Conservation (phyloP, 306 rosid species). For the Quercus agrifolia region DNA sequence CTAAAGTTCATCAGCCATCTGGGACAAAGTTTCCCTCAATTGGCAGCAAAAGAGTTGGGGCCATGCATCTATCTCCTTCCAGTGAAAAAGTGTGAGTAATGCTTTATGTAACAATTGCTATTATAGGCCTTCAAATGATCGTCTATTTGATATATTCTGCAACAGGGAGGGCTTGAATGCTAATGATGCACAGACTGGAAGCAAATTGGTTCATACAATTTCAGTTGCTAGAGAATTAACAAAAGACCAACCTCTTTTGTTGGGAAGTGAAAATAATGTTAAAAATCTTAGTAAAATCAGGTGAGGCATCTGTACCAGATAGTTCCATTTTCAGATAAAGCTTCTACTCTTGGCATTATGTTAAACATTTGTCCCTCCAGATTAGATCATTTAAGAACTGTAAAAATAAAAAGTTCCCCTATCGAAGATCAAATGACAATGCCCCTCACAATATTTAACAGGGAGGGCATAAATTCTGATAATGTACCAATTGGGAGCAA, state of each 20-base stretch:
- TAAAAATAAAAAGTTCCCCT: not conserved
- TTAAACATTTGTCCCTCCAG: not conserved
- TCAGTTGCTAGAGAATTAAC: slow-evolving; percentile 34
- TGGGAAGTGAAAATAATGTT: slow-evolving; percentile 35
- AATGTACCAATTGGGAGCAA: slow-evolving; percentile 29
- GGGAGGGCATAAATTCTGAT: slow-evolving; percentile 44
- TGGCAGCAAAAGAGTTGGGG: slow-evolving; percentile 33
- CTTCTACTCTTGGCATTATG: slow-evolving; percentile 11
- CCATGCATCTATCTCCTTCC: slow-evolving; percentile 28
- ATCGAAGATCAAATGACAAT: slow-evolving; percentile 5
- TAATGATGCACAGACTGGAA: slow-evolving; percentile 37
- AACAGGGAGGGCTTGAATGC: slow-evolving; percentile 40
- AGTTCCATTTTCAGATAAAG: slow-evolving; percentile 1
- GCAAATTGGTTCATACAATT: slow-evolving; percentile 26
- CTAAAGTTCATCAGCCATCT: slow-evolving; percentile 32
- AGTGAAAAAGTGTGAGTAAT: slow-evolving; percentile 40
- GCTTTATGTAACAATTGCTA: slow-evolving; percentile 16
- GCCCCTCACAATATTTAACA: slow-evolving; percentile 34
- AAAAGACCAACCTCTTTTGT: slow-evolving; percentile 25
- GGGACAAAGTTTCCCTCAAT: slow-evolving; percentile 35
- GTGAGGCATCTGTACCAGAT: slow-evolving; percentile 26
- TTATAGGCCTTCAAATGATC: slow-evolving; percentile 17
- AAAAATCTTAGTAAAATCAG: slow-evolving; percentile 28
- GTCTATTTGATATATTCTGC: slow-evolving; percentile 25
- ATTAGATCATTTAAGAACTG: not conserved